phyloP scores from a whole-genome alignment of 768 basidiomycete genomes.

The Trametes coccinea region DNA sequence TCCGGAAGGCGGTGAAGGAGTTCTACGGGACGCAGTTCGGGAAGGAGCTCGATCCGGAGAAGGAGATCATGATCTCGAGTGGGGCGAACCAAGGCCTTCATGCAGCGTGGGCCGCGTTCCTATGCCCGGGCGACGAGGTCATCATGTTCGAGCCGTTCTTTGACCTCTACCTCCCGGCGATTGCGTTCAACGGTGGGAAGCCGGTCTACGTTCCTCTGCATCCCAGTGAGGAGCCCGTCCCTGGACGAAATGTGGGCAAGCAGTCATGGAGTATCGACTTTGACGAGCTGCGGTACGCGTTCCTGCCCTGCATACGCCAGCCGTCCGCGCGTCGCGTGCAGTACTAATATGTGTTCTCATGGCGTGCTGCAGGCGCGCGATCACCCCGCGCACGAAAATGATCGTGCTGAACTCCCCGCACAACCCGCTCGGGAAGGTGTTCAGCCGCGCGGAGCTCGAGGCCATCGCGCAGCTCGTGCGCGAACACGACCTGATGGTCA shows the following conservation, averaged over 20 bases:
- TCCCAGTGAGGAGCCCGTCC: slow-evolving; percentile 51
- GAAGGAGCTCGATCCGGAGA: slow-evolving; percentile 75
- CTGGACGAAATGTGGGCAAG: slow-evolving; percentile 49
- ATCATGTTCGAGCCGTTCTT: slow-evolving; percentile 99
- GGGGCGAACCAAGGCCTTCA: slow-evolving; percentile 98
- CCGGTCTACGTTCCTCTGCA: slow-evolving; percentile 95
- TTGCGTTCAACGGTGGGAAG: slow-evolving; percentile 90
- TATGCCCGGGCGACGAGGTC: slow-evolving; percentile 92
- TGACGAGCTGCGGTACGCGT: slow-evolving; percentile 73
- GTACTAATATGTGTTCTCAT: too few species aligned
- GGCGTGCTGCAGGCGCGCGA: slow-evolving; percentile 52
- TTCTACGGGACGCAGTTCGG: slow-evolving; percentile 70
- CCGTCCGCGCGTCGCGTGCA: too few species aligned
- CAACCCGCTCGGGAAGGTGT: slow-evolving; percentile 97
- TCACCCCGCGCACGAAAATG: slow-evolving; percentile 89
- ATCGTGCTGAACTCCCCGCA: slow-evolving; percentile 96
- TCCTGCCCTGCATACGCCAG: too few species aligned
- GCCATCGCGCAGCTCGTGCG: slow-evolving; percentile 83
- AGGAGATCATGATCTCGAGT: slow-evolving; percentile 90
- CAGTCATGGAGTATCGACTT: slow-evolving; percentile 88
- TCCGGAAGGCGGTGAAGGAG: slow-evolving; percentile 82
- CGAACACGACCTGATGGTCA: slow-evolving; percentile 88
- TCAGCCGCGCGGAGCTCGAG: slow-evolving; percentile 78
- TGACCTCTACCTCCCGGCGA: slow-evolving; percentile 89
- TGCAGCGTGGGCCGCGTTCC: slow-evolving; percentile 86